phyloP scores from a whole-genome alignment of 306 rosid species.

The Cucurbita ficifolia region DNA sequence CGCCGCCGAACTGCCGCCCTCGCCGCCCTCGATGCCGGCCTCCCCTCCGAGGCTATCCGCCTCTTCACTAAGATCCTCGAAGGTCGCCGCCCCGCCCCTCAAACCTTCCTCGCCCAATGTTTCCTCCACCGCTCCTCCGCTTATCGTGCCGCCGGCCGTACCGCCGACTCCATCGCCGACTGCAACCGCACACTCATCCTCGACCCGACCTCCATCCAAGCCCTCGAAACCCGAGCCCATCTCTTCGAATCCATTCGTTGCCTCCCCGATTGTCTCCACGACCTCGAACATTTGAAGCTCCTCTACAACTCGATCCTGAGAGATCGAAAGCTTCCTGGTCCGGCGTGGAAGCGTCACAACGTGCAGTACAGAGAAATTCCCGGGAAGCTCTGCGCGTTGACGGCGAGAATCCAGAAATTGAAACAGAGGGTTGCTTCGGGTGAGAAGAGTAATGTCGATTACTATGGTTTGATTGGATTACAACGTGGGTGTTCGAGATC shows the following conservation, averaged over 20 bases:
- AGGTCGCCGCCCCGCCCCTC: conserved; percentile 81
- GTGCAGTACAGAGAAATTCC: conserved; percentile 76
- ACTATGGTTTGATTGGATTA: conserved; percentile 55
- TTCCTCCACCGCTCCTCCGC: conserved; percentile 70
- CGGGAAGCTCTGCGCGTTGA: conserved; percentile 51
- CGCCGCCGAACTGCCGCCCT: conserved; percentile 78
- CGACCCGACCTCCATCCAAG: conserved; percentile 66
- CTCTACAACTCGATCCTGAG: conserved; percentile 70
- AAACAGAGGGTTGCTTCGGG: conserved; percentile 58
- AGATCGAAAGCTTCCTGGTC: conserved; percentile 78
- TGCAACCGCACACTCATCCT: conserved; percentile 73
- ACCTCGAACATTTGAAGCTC: conserved; percentile 76
- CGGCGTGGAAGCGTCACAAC: conserved; percentile 75
- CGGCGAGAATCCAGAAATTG: conserved; percentile 44
- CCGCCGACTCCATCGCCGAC: conserved; percentile 79
- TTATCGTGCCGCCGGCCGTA: conserved; percentile 44
- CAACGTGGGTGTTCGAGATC: conserved; percentile 82
- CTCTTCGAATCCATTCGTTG: conserved; percentile 71
- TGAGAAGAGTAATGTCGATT: conserved; percentile 53
- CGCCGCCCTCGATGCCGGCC: conserved; percentile 76
- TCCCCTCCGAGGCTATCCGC: conserved; percentile 78
- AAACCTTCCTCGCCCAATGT: conserved; percentile 75
- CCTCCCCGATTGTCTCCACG: conserved; percentile 72
- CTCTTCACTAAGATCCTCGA: conserved; percentile 77
- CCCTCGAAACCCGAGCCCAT: conserved; percentile 74